Percentiles rank a stretch among this genome's conserved stretches.
Conservation (phyloP, 768 basidiomycete species). For the Piloderma croceum region DNA sequence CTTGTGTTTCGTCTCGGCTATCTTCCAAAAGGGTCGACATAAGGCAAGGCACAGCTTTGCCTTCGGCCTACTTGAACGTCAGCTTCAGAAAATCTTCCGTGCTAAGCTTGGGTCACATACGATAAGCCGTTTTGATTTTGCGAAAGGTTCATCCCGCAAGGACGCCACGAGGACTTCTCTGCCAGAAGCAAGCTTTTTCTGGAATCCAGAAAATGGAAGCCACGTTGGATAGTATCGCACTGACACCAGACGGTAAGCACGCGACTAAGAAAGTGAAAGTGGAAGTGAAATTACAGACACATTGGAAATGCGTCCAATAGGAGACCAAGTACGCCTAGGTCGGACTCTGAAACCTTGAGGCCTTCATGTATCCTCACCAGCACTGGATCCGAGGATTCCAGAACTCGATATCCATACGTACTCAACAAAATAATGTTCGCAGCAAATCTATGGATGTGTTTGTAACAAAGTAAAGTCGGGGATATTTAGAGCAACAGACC, state of each 20-base stretch:
- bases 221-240: constrained; percentile 39
- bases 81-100: background rate
- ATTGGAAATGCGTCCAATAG: constrained; percentile 37
- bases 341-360: constrained; percentile 33
- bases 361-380: constrained; percentile 32
- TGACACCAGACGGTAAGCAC: constrained; percentile 12
- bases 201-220: constrained; percentile 39
- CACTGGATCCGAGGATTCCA: too few species aligned
- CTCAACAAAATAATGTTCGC: constrained; percentile 37
- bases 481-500: too few species aligned
- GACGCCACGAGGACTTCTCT: constrained; percentile 22
- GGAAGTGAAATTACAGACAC: constrained; percentile 12
- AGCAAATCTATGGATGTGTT: too few species aligned
- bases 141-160: constrained; percentile 8
- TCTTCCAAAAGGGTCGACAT: constrained; percentile 8
- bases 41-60: constrained; percentile 13
- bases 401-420: constrained; percentile 39
- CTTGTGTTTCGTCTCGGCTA: constrained; percentile 2
- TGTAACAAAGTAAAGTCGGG: too few species aligned
- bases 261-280: background rate
- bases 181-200: constrained; percentile 31
- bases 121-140: constrained; percentile 8
- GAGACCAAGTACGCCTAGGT: constrained; percentile 36
- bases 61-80: constrained; percentile 8
- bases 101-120: background rate